Evolutionary conservation across 495 filamentous ascomycete genomes (phyloP), one percentile per base, ranked within the genome.

Genomic region (Aspergillus wentii): DNA sequence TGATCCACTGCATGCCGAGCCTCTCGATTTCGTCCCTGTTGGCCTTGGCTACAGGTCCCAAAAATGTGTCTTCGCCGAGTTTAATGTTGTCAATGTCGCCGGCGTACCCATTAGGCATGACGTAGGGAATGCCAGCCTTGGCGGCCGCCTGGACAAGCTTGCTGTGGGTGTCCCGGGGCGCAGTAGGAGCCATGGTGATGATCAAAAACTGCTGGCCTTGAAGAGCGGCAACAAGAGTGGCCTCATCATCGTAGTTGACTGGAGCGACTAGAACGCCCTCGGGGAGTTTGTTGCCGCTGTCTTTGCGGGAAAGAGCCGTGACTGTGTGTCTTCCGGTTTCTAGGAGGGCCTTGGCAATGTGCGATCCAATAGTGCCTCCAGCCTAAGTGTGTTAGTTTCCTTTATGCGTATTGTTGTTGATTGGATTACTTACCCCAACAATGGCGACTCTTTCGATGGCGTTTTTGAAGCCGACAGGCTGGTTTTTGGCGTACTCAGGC

Each of bases 21-120:
- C 48, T 46, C 43, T 74, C 62, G 29, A 83, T 71, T 32, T 56
- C 52, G 16, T 51, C 52, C 17, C 45, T 38, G 11, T 31, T 15
- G 8, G 48, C 46, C 14, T 43, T 37, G 30, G 31, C 52, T 0
- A 43, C 17, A 20, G 49, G 49, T 0, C 52, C 55, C 3, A 51
- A 26, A 23, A 53, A 21, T 1, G 11, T 43, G 0, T 51, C 52
- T 9, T 59, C n/a, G 4, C 42, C 49, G 20, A 56, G 42, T 27
- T 42, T 36, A 15, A 35, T 18, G 25, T 59, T 22, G 0, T 43
- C 48, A 33, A 55, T 49, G 41, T 80, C 75, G 10, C 31, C 33
- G 16, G 61, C 72, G 31, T 61, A 85, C 22, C 65, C 66, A 49
- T 83, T 83, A 6, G 84, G 82, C 38, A 85, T 57, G 42, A 86